A percentile compares a stretch with the other conserved stretches of the same genome.
These are phyloP conservation scores for Mycena kentingensis DNA, from an alignment of 768 basidiomycete genomes.

Conservation along the genomic window DNA sequence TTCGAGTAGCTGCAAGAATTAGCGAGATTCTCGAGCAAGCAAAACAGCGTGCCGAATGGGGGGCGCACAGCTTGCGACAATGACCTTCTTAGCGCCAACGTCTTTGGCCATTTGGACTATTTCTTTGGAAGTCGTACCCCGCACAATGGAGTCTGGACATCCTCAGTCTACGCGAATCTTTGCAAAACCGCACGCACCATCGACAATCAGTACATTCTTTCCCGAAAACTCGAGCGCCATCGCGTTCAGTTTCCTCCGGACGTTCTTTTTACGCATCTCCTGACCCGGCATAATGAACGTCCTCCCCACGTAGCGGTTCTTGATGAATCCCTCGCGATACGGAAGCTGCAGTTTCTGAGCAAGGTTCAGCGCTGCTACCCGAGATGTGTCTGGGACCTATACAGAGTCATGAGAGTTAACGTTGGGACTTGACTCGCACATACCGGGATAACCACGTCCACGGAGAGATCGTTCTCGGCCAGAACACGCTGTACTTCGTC, in stretches of 20 bases:
- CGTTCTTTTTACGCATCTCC: conserved; percentile 92
- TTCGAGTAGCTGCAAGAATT: conserved; percentile 69
- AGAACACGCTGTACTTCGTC: conserved; percentile 81
- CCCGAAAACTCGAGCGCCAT: conserved; percentile 95
- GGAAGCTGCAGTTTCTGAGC: conserved; percentile 89
- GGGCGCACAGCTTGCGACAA: conserved; percentile 95
- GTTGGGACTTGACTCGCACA: conserved; percentile 6
- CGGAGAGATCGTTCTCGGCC: conserved; percentile 60
- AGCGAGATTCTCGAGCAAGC: background rate
- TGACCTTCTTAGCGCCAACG: conserved; percentile 94
- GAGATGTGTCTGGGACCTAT: conserved; percentile 92
- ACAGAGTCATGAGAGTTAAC: background rate
- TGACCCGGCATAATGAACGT: conserved; percentile 99
- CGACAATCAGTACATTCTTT: conserved; percentile 94
- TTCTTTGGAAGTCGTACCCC: conserved; percentile 97
- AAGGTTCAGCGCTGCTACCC: conserved; percentile 93
- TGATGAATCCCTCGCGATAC: conserved; percentile 97
- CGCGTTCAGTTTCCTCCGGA: conserved; percentile 92
- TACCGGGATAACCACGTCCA: conserved; percentile 97
- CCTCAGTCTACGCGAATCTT: background rate
- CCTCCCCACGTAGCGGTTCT: conserved; percentile 96
- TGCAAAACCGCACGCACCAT: conserved; percentile 56
- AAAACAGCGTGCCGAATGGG: conserved; percentile 74
- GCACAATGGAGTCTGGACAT: conserved; percentile 88
- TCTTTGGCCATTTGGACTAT: conserved; percentile 99